These are phyloP conservation scores for Kwoniella sp. DNA, from an alignment of 768 basidiomycete species.

Conservation along the genomic window DNA sequence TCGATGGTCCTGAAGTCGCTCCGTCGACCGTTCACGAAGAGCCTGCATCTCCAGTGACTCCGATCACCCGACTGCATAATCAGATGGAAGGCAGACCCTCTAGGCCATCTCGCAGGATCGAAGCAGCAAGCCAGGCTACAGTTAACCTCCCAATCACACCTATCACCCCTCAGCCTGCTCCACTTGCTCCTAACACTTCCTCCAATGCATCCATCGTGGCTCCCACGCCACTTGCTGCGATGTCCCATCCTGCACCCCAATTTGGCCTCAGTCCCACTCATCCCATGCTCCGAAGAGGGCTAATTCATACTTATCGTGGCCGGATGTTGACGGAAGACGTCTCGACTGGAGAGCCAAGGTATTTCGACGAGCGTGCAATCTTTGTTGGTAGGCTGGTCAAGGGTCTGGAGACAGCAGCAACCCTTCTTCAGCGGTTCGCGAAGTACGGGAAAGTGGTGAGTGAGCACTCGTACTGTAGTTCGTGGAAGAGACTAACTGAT, in stretches of 20 bases:
- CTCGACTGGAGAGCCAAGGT: constrained; percentile 11
- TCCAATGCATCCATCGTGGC: background rate
- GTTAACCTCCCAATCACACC: background rate
- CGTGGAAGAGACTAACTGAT: background rate
- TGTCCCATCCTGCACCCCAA: background rate
- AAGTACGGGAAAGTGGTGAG: constrained; percentile 38
- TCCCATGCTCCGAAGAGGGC: constrained; percentile 10
- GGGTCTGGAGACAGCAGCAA: constrained; percentile 22
- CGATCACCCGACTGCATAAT: constrained; percentile 15
- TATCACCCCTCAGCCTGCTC: background rate
- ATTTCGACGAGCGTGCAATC: constrained; percentile 35
- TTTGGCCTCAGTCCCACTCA: constrained; percentile 7
- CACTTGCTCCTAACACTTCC: background rate
- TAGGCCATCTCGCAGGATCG: background rate
- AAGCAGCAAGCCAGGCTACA: background rate
- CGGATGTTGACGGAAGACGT: constrained; percentile 25
- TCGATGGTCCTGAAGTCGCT: background rate
- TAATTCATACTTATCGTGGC: constrained; percentile 35
- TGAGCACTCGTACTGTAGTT: no score
- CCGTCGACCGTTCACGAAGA: background rate
- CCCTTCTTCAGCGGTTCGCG: constrained; percentile 31
- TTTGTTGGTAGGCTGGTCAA: constrained; percentile 39
- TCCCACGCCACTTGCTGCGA: background rate
- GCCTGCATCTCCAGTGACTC: background rate
- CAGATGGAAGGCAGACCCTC: constrained; percentile 13